A percentile compares a stretch with the other conserved stretches of the same genome.
Evolutionary conservation across 345 rosid genomes (phyloP).

Genomic region (Salix caprea): DNA sequence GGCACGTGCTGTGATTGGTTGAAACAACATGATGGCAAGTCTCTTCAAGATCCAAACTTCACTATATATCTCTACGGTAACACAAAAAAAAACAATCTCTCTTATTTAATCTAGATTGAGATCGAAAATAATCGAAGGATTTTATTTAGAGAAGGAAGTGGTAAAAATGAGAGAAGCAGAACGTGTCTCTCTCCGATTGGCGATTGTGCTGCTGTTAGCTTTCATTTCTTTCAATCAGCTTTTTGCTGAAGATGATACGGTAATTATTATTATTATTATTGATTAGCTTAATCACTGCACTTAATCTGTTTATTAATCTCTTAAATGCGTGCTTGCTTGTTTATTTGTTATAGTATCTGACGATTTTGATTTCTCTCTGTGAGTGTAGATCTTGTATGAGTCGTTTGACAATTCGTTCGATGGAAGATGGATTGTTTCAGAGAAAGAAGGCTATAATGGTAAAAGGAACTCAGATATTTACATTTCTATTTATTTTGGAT

Average conservation of each 20-base stretch:
- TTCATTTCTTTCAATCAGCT: conserved; percentile 44
- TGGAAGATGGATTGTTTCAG: conserved; percentile 72
- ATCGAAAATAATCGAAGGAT: conserved; percentile 1
- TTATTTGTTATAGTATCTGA: neutral
- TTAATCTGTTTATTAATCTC: neutral
- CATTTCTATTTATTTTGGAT: neutral
- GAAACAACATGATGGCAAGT: conserved; percentile 23
- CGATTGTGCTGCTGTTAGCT: conserved; percentile 42
- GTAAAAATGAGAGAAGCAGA: conserved; percentile 31
- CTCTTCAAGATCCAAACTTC: conserved; percentile 20
- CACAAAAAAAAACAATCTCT: no score
- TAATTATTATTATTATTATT: conserved; percentile 13
- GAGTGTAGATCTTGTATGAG: conserved; percentile 57
- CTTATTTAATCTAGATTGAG: neutral
- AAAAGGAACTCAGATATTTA: neutral
- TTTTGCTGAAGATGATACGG: conserved; percentile 54
- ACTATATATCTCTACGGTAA: neutral
- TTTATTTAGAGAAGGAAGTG: neutral
- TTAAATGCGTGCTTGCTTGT: no score
- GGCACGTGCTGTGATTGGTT: conserved; percentile 31
- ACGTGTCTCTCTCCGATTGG: conserved; percentile 33
- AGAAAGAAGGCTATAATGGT: conserved; percentile 66
- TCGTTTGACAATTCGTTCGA: conserved; percentile 69
- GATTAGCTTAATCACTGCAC: neutral
- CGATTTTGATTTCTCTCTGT: neutral